Evolutionary conservation across 805 yeast species (phyloP).

Genomic region (Spathaspora arborariae): DNA sequence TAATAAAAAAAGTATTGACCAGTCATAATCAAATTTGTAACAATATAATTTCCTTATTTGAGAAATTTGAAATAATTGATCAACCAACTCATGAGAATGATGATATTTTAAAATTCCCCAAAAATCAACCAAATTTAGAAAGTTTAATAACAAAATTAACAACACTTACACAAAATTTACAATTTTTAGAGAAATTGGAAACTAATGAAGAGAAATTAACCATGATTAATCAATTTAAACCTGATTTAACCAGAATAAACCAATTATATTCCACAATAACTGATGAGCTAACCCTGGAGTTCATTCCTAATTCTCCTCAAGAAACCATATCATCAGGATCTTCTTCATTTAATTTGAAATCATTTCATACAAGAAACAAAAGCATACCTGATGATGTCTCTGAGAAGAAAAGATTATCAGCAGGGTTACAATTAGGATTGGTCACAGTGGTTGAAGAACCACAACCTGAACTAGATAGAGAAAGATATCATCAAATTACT

Average conservation of each 20-base stretch:
- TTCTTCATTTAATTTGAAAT: slow-evolving; percentile 22
- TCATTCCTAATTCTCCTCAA: neutral
- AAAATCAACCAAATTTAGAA: slow-evolving; percentile 14
- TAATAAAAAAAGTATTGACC: slow-evolving; percentile 15
- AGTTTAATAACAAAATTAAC: slow-evolving; percentile 28
- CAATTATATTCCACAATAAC: slow-evolving; percentile 28
- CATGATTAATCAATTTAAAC: slow-evolving; percentile 33
- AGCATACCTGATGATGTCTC: neutral
- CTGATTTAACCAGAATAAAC: slow-evolving; percentile 25
- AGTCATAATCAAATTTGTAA: slow-evolving; percentile 21
- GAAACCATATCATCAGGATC: neutral
- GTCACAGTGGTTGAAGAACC: slow-evolving; percentile 37
- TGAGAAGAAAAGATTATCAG: slow-evolving; percentile 26
- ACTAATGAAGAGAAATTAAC: slow-evolving; percentile 38
- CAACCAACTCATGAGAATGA: slow-evolving; percentile 11
- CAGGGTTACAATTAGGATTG: slow-evolving; percentile 36
- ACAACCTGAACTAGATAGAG: slow-evolving; percentile 8
- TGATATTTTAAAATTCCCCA: slow-evolving; percentile 11
- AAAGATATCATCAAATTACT: slow-evolving; percentile 32
- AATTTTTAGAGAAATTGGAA: slow-evolving; percentile 34
- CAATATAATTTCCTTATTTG: slow-evolving; percentile 22
- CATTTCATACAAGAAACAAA: slow-evolving; percentile 26
- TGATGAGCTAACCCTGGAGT: slow-evolving; percentile 18
- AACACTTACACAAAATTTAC: slow-evolving; percentile 30
- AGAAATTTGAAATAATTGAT: slow-evolving; percentile 22